Base-by-base conservation (phyloP, 2,329 filamentous ascomycete genomes). In the Boeremia lycopersici region DNA sequence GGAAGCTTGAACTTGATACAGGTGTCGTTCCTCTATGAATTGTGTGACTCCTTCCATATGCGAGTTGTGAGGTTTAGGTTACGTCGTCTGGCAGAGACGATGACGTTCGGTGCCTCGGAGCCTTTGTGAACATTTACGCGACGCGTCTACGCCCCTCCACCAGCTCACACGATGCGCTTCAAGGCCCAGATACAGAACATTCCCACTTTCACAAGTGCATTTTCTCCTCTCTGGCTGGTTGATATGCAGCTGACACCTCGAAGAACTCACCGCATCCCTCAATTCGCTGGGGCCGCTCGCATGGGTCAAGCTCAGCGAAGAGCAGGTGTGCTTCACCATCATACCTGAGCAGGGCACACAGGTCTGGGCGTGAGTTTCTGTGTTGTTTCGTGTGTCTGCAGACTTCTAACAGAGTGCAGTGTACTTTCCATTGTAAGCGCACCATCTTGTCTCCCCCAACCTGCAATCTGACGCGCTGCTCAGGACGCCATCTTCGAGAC, bases 301-400 rank as follows among this genome's bases (percentile, higher is more conserved):
- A 40, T 96, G 93, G 92, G 83, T 96, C 60, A 89, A 92, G 62
- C 85, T 99, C 30, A 91, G 93, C 77, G 86, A 96, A 77, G 88
- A 93, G 55, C 88, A 88, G 50, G 88, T 93, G 52, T 92, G 93
- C 65, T 96, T 99, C 78, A 98, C 95, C 56, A 90, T 98, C 68
- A 93, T 98, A 59, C 93, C 95, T 0, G 92, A 97, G 72, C 89
- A 90, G 69, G 93, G 95, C 56, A 96, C 91, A 8, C 93, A 98
- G 81, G 93, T 98, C 49, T 99, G 95, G 95, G 91, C 92, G 82
- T 93, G 82, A 72, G 87, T 86, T 39, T 59, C 36, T 29, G 47
- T 46, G 64, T 70, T 30, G 15, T 34, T 38, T 54, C 42, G 48
- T 38, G 50, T 42, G 29, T 25, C 48, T 34, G 15, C 41, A 38